Conservation (phyloP, 2,329 filamentous ascomycete species). For the Cyanodermella asteris region DNA sequence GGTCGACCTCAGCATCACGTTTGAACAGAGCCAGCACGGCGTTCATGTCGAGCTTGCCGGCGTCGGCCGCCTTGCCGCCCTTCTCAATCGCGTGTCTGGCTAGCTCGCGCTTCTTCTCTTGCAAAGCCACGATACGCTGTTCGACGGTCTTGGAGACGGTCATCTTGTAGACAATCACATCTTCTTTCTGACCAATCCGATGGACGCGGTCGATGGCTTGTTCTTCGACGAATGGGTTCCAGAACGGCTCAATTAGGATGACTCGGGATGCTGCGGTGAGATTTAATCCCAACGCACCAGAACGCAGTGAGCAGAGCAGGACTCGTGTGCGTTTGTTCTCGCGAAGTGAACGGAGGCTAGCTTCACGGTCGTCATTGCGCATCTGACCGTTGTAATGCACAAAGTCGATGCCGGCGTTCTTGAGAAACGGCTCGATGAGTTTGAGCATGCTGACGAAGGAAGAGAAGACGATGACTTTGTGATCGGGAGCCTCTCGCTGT, state of each 20-base stretch:
- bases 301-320: conserved; percentile 81
- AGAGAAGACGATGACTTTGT: conserved; percentile 97
- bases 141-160: conserved; percentile 75
- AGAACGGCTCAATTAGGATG: conserved; percentile 91
- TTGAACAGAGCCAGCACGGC: conserved; percentile 85
- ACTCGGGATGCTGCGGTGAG: conserved; percentile 83
- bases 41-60: conserved; percentile 70
- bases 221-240: conserved; percentile 98
- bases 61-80: conserved; percentile 53
- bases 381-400: conserved; percentile 89
- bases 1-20: conserved; percentile 43
- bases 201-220: conserved; percentile 97
- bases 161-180: conserved; percentile 88
- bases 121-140: conserved; percentile 80
- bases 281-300: conserved; percentile 80
- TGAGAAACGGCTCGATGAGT: conserved; percentile 79
- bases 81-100: conserved; percentile 83
- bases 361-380: conserved; percentile 81
- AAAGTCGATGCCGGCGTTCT: conserved; percentile 49
- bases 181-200: conserved; percentile 86
- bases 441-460: conserved; percentile 98
- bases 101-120: conserved; percentile 79
- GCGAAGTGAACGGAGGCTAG: conserved; percentile 55
- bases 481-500: conserved; percentile 50
- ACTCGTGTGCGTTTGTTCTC: conserved; percentile 56